phyloP scores from a whole-genome alignment of 441 rosid species.

The Eruca vesicaria region DNA sequence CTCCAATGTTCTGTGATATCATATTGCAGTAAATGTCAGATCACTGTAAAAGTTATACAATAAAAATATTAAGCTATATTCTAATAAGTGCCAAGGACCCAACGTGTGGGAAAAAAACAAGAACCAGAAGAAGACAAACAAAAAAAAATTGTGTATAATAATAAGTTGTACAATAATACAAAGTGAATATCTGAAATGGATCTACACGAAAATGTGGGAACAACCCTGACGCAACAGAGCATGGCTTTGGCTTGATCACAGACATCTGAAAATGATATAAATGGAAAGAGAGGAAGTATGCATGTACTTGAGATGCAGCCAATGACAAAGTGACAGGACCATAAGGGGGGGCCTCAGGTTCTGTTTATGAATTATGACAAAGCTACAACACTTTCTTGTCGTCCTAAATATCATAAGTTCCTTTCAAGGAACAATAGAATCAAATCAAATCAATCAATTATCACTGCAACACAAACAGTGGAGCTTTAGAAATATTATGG shows the following conservation, averaged over 20 bases:
- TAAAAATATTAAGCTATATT: neutral
- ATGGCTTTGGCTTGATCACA: conserved; percentile 43
- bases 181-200: conserved; percentile 26
- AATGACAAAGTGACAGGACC: conserved; percentile 52
- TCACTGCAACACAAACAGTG: conserved; percentile 17
- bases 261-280: conserved; percentile 23
- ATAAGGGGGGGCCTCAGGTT: conserved; percentile 38
- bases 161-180: conserved; percentile 27
- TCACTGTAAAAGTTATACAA: neutral
- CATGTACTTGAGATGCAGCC: conserved; percentile 36
- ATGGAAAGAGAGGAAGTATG: conserved; percentile 36
- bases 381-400: conserved; percentile 33
- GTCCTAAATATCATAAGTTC: conserved; percentile 29
- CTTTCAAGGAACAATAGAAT: conserved; percentile 23
- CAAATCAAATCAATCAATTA: conserved; percentile 30
- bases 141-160: neutral
- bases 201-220: conserved; percentile 23
- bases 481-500: conserved; percentile 4
- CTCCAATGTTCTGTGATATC: conserved; percentile 73
- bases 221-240: conserved; percentile 44
- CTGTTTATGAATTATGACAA: conserved; percentile 18
- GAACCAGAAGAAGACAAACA: conserved; percentile 21
- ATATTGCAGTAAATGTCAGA: conserved; percentile 20
- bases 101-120: conserved; percentile 21
- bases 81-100: neutral